These are phyloP conservation scores for Fusarium phyllophilum DNA, from an alignment of 2,329 filamentous ascomycete species.

Conservation along the genomic window DNA sequence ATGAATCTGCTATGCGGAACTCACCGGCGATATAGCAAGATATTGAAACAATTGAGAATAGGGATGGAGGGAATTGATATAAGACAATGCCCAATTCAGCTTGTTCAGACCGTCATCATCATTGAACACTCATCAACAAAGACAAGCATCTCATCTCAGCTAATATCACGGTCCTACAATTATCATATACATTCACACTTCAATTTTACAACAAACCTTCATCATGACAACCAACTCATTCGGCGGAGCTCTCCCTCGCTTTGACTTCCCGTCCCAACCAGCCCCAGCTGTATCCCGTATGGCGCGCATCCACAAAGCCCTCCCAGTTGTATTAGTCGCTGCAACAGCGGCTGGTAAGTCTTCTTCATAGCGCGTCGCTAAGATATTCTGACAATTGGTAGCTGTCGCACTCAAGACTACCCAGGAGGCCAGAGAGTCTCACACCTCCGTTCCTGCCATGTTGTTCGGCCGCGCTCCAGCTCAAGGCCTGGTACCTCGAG, in stretches of 20 bases:
- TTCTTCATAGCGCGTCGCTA: background rate
- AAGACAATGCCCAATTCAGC: slow-evolving; percentile 16
- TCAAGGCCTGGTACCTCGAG: slow-evolving; percentile 10
- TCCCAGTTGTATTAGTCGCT: slow-evolving; percentile 20
- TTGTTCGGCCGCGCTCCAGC: background rate
- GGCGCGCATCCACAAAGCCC: slow-evolving; percentile 28
- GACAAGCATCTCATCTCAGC: background rate
- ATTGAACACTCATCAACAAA: background rate
- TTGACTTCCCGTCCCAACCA: slow-evolving; percentile 29
- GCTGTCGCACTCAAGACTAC: slow-evolving; percentile 27
- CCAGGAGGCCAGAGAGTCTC: slow-evolving; percentile 1
- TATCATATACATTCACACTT: background rate
- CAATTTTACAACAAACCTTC: background rate
- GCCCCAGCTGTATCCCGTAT: slow-evolving; percentile 23
- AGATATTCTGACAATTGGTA: background rate
- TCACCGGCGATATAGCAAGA: slow-evolving; percentile 1
- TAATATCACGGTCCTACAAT: background rate
- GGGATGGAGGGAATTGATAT: slow-evolving; percentile 16
- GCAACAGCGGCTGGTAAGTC: slow-evolving; percentile 21
- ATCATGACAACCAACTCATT: slow-evolving; percentile 39
- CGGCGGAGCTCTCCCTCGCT: slow-evolving; percentile 35
- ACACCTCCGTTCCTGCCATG: background rate
- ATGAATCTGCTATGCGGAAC: background rate
- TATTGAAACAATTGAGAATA: background rate
- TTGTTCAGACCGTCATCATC: background rate